Evolutionary conservation across 495 filamentous ascomycete species (phyloP).

Genomic region (Opeltia flavorubescens): DNA sequence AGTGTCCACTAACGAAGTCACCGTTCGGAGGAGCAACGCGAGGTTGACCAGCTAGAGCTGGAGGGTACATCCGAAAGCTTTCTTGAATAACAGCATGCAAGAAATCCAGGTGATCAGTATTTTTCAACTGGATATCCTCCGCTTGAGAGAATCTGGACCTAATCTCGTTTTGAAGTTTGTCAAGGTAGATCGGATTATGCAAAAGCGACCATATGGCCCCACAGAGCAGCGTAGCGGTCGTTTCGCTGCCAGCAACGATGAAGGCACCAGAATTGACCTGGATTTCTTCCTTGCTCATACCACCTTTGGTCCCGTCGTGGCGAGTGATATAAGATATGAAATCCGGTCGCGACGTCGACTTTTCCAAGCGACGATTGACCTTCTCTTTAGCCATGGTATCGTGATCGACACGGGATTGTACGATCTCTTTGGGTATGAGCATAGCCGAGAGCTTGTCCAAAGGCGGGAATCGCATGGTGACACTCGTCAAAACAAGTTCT

Average conservation of each 20-base stretch:
- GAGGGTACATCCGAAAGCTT: constrained; percentile 38
- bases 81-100: constrained; percentile 37
- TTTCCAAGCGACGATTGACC: constrained; percentile 25
- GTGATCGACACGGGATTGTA: constrained; percentile 18
- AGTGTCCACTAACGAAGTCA: constrained; percentile 5
- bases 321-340: constrained; percentile 10
- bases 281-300: constrained; percentile 10
- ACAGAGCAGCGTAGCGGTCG: constrained; percentile 36
- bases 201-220: constrained; percentile 38
- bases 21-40: constrained; percentile 32
- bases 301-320: constrained; percentile 7
- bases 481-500: constrained; percentile 11
- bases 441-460: neutral
- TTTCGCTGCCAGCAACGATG: constrained; percentile 37
- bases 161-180: constrained; percentile 28
- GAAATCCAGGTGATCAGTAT: constrained; percentile 28
- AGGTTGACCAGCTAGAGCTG: constrained; percentile 32
- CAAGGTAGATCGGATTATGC: constrained; percentile 21
- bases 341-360: constrained; percentile 10
- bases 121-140: constrained; percentile 23
- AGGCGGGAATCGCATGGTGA: constrained; percentile 3
- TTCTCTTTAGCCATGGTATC: constrained; percentile 27
- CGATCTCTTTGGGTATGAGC: constrained; percentile 8
- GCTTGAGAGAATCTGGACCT: constrained; percentile 17
- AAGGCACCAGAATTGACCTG: constrained; percentile 3